Conservation (phyloP, 768 basidiomycete genomes). For the Amanita rimosa region DNA sequence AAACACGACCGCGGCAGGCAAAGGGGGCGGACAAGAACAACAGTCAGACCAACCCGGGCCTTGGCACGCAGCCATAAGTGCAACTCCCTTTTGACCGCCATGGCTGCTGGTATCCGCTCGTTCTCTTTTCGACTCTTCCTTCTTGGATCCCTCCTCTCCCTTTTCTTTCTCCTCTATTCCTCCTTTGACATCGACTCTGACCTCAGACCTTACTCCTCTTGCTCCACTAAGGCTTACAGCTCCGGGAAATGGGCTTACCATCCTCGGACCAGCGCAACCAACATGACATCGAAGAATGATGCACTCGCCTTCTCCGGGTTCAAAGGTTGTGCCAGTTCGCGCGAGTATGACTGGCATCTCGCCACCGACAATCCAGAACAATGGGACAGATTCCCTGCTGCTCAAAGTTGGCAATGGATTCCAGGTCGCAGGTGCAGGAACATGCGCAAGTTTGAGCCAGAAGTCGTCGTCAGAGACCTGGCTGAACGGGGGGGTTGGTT, state of each 20-base stretch:
- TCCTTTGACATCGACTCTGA: conserved; percentile 6
- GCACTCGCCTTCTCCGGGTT: conserved; percentile 43
- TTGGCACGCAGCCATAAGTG: not conserved
- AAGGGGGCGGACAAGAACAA: not conserved
- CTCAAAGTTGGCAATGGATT: conserved; percentile 41
- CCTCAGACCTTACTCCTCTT: conserved; percentile 7
- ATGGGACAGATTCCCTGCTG: conserved; percentile 42
- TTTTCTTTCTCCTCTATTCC: conserved; percentile 15
- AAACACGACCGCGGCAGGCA: not conserved
- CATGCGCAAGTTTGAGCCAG: conserved; percentile 27
- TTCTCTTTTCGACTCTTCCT: conserved; percentile 12
- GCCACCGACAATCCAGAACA: conserved; percentile 35
- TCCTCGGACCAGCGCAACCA: conserved; percentile 16
- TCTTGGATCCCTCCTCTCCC: conserved; percentile 11
- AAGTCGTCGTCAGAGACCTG: conserved; percentile 39
- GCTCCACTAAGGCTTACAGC: conserved; percentile 21
- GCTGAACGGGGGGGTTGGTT: conserved; percentile 67
- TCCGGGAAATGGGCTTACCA: conserved; percentile 21
- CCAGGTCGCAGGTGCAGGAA: conserved; percentile 33
- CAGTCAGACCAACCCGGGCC: no score
- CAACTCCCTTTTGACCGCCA: conserved; percentile 4
- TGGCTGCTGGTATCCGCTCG: conserved; percentile 12
- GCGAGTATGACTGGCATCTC: conserved; percentile 57
- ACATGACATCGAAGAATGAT: conserved; percentile 20
- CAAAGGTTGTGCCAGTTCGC: conserved; percentile 48